Evolutionary conservation across 2,329 filamentous ascomycete species (phyloP).

Genomic region (Verticillium nubilum): DNA sequence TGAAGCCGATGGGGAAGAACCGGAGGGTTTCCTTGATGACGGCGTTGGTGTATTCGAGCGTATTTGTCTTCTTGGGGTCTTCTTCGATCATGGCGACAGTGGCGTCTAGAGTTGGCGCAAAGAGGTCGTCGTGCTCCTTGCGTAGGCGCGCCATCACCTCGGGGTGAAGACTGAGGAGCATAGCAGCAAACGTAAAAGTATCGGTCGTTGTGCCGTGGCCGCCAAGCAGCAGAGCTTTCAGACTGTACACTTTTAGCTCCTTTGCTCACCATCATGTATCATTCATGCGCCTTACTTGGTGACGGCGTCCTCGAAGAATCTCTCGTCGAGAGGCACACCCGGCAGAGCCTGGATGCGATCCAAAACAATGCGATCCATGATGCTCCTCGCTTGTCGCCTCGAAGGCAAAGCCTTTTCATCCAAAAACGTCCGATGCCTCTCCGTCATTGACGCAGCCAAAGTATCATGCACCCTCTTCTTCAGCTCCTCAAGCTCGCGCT

Average conservation of each 20-base stretch:
- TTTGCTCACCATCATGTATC: fast-evolving
- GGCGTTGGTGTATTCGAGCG: constrained; percentile 44
- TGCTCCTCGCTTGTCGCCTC: constrained; percentile 12
- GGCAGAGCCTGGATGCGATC: constrained; percentile 11
- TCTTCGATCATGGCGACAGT: constrained; percentile 29
- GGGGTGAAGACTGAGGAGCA: constrained; percentile 17
- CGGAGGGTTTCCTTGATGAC: constrained; percentile 49
- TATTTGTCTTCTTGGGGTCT: constrained; percentile 39
- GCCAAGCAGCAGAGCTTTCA: constrained; percentile 20
- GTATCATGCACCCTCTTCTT: constrained; percentile 5
- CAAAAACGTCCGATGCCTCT: constrained; percentile 4
- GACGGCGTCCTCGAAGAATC: constrained; percentile 15
- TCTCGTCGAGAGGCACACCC: constrained; percentile 7
- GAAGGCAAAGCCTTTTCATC: constrained; percentile 12
- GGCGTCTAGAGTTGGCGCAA: constrained; percentile 21
- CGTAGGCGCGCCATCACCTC: constrained; percentile 12
- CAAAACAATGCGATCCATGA: constrained; percentile 17
- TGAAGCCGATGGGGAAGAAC: constrained; percentile 42
- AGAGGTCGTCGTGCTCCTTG: constrained; percentile 17
- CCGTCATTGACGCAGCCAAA: constrained; percentile 5
- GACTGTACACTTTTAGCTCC: constrained; percentile 7
- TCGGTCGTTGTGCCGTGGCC: constrained; percentile 19
- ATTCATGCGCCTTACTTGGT: constrained; percentile 5
- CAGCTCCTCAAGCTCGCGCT: constrained; percentile 1
- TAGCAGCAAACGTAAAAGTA: constrained; percentile 9